phyloP scores from a whole-genome alignment of 129 eudicot species.

The Rutidosis leptorrhynchoides region DNA sequence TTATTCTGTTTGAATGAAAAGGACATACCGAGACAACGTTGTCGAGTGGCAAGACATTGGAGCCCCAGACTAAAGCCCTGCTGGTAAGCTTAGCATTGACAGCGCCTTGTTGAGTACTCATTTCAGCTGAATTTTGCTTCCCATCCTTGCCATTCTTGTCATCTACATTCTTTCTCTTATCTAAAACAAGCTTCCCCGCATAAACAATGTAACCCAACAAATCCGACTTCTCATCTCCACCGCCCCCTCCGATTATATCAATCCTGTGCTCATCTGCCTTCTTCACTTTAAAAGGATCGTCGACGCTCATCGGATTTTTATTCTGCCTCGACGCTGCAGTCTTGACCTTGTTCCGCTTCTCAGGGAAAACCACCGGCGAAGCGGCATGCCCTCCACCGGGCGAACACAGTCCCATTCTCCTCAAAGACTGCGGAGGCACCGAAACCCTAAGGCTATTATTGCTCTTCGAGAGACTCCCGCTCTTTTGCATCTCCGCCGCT shows the following conservation, averaged over 20 bases:
- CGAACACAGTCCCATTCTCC: too few species aligned
- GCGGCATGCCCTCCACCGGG: too few species aligned
- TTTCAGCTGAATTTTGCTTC: conserved; percentile 55
- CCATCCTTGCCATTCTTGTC: too few species aligned
- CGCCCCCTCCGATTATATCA: too few species aligned
- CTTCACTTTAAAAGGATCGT: conserved; percentile 54
- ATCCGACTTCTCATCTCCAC: conserved; percentile 93
- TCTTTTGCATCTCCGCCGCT: conserved; percentile 97
- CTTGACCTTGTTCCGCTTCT: conserved; percentile 75
- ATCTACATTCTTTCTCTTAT: conserved; percentile 57
- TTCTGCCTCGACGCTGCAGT: conserved; percentile 42
- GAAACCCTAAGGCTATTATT: conserved; percentile 66
- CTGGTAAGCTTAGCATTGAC: conserved; percentile 95
- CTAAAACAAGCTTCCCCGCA: conserved; percentile 78
- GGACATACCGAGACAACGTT: conserved; percentile 77
- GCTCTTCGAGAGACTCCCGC: conserved; percentile 64
- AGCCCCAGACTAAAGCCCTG: conserved; percentile 91
- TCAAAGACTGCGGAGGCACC: conserved; percentile 82
- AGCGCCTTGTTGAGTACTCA: conserved; percentile 44
- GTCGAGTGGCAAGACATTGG: conserved; percentile 59
- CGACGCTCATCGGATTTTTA: conserved; percentile 37
- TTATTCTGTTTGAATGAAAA: too few species aligned
- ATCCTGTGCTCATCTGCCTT: conserved; percentile 82
- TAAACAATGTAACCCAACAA: conserved; percentile 82
- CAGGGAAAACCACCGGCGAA: conserved; percentile 89